Percentiles rank a stretch among this genome's conserved stretches.
Conservation (phyloP, 148 eudicot species). For the Mesembryanthemum crystallinum region DNA sequence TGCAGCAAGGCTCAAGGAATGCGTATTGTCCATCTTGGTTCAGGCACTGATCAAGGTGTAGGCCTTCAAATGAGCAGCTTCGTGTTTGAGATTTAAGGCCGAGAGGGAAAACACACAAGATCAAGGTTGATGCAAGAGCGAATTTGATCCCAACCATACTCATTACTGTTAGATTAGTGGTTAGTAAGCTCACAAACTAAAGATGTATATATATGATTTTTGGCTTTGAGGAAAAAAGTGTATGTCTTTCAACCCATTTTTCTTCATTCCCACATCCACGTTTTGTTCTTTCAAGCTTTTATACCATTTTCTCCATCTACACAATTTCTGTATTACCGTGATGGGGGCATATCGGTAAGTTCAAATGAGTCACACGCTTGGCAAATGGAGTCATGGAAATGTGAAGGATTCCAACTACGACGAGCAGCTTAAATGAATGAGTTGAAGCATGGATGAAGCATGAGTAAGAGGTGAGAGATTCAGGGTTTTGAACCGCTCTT, state of each 20-base stretch:
- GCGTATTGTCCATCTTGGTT: slow-evolving; percentile 30
- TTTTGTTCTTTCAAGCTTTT: background rate
- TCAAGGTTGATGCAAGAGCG: slow-evolving; percentile 11
- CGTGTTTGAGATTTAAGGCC: background rate
- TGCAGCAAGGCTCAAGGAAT: slow-evolving; percentile 33
- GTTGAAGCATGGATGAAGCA: slow-evolving; percentile 25
- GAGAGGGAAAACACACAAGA: slow-evolving; percentile 8
- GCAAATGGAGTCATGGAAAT: slow-evolving; percentile 24
- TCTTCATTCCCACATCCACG: slow-evolving; percentile 12
- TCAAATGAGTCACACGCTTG: slow-evolving; percentile 1
- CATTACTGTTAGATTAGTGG: background rate
- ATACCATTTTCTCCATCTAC: background rate
- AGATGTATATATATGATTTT: slow-evolving; percentile 13
- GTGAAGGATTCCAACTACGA: slow-evolving; percentile 1
- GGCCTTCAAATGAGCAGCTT: slow-evolving; percentile 29
- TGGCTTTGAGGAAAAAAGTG: background rate
- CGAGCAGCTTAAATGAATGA: slow-evolving; percentile 27
- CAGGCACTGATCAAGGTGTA: slow-evolving; percentile 33
- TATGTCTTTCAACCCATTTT: slow-evolving; percentile 2
- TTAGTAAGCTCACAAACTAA: background rate
- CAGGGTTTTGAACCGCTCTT: background rate
- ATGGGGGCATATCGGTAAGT: slow-evolving; percentile 24
- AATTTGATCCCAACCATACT: slow-evolving; percentile 4
- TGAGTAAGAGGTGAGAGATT: slow-evolving; percentile 14
- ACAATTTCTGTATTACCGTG: background rate